Conservation (phyloP, 1,284 basidiomycete genomes). For the Trichosporon sp. region DNA sequence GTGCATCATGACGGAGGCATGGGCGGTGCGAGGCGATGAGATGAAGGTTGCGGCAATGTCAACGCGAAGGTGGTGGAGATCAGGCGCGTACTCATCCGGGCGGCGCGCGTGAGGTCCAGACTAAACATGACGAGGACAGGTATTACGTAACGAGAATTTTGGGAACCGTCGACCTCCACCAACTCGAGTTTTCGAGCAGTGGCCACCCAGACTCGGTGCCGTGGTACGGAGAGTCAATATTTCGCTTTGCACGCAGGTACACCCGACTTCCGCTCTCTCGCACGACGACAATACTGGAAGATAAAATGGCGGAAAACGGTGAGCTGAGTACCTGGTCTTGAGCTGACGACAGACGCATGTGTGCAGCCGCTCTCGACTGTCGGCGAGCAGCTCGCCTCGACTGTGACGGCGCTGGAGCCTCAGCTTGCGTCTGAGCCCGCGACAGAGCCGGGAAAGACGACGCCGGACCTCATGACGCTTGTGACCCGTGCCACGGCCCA, state of each 20-base stretch:
- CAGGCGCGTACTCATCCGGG: background rate
- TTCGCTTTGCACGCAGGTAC: background rate
- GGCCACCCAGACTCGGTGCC: background rate
- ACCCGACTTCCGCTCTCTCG: background rate
- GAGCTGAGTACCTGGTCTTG: background rate
- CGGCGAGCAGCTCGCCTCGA: conserved; percentile 36
- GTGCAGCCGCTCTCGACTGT: conserved; percentile 42
- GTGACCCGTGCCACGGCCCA: background rate
- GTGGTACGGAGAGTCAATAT: background rate
- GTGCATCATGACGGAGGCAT: conserved; percentile 11
- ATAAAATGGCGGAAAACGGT: conserved; percentile 6
- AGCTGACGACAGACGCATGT: conserved; percentile 24
- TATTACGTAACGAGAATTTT: conserved; percentile 2
- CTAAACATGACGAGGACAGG: background rate
- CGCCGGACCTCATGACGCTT: background rate
- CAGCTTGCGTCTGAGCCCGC: conserved; percentile 4
- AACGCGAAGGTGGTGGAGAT: background rate
- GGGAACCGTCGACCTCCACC: conserved; percentile 1
- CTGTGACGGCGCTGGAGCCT: conserved; percentile 4
- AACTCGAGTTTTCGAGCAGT: conserved; percentile 4
- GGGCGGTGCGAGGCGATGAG: background rate
- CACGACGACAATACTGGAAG: background rate
- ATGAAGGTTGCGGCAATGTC: background rate
- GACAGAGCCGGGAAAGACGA: background rate
- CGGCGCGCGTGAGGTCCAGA: background rate